Percentiles rank a stretch among this genome's conserved stretches.
Conservation (phyloP, 2,329 filamentous ascomycete genomes). For the Cordyceps javanica region DNA sequence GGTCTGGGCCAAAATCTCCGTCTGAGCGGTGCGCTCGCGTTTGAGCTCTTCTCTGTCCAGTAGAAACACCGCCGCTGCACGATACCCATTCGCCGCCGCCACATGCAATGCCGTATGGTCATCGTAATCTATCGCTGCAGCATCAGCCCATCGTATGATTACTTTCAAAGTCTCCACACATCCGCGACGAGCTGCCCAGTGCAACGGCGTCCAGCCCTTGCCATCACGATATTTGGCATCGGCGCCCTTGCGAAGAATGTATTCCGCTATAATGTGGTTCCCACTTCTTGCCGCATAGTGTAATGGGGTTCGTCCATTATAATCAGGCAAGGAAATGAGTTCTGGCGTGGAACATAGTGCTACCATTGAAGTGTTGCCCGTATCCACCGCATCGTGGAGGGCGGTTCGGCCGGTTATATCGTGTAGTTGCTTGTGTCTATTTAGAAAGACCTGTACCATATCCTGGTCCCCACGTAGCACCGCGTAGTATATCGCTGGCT, state of each 20-base stretch:
- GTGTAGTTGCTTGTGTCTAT: not conserved
- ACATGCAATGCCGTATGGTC: too few species aligned
- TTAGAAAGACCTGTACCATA: not conserved
- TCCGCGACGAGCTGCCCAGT: not conserved
- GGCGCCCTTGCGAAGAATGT: not conserved
- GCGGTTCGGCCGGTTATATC: not conserved
- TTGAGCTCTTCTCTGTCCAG: too few species aligned
- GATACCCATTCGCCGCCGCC: too few species aligned
- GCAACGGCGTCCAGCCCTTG: not conserved
- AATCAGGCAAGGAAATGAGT: not conserved
- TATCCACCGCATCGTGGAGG: not conserved
- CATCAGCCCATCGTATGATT: too few species aligned
- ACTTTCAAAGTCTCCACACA: too few species aligned
- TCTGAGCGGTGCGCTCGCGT: too few species aligned
- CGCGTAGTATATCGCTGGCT: not conserved
- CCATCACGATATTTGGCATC: not conserved
- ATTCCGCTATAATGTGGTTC: not conserved
- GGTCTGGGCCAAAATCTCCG: too few species aligned
- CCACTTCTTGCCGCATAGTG: not conserved
- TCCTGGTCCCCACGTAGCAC: not conserved
- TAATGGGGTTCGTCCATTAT: not conserved
- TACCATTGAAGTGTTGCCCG: not conserved
- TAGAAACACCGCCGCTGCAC: too few species aligned
- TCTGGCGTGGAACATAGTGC: not conserved
- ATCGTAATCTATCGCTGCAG: too few species aligned